phyloP scores from a whole-genome alignment of 306 rosid genomes.

The Cicer pinnatifidum region DNA sequence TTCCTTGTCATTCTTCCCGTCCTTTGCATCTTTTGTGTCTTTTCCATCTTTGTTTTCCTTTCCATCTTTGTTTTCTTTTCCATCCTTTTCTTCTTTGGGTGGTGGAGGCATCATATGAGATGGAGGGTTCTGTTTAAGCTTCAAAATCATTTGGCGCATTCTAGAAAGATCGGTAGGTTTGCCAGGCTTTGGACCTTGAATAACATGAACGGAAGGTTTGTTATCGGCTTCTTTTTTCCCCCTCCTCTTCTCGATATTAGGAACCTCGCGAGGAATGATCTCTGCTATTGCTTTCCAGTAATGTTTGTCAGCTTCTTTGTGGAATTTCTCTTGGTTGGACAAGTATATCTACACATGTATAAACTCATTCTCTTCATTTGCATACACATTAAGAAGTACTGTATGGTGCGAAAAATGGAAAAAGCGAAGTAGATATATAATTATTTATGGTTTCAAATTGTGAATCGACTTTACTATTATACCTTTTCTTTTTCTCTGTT shows the following conservation, averaged over 20 bases:
- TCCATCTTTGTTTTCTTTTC: conserved; percentile 50
- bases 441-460: background rate
- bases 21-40: conserved; percentile 42
- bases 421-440: background rate
- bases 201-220: conserved; percentile 62
- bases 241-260: conserved; percentile 89
- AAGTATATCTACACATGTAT: conserved; percentile 57
- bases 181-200: conserved; percentile 97
- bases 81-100: conserved; percentile 61
- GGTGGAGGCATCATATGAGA: conserved; percentile 90
- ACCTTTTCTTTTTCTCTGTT: conserved; percentile 93
- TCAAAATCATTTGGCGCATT: conserved; percentile 79
- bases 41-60: conserved; percentile 54
- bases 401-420: background rate
- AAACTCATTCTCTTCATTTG: conserved; percentile 37
- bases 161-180: conserved; percentile 90
- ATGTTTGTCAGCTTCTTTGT: conserved; percentile 92
- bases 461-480: background rate
- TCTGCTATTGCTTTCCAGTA: conserved; percentile 96
- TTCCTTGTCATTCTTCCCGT: conserved; percentile 44
- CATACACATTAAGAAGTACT: conserved; percentile 31
- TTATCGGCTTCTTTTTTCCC: conserved; percentile 84
- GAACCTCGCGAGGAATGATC: conserved; percentile 86
- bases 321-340: conserved; percentile 86
- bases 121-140: conserved; percentile 86